These are phyloP conservation scores for Linnemannia hyalina DNA, from an alignment of 192 early-diverging fungal genomes.

Conservation along the genomic window DNA sequence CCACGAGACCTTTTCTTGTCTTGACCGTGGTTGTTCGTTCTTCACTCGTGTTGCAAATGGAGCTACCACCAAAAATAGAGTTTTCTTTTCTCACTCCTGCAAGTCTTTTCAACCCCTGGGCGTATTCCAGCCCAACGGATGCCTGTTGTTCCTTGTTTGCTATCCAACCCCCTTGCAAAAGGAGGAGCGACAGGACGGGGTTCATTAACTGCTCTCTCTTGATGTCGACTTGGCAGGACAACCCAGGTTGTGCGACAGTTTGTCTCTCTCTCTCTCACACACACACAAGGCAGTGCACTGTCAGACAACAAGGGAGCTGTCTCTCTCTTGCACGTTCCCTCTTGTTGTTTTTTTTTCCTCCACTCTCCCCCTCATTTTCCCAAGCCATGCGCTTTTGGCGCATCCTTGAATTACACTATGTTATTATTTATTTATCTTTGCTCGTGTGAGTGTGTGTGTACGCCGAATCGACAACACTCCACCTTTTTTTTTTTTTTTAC, in stretches of 20 bases:
- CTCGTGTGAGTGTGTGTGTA: not conserved
- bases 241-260: not conserved
- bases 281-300: not conserved
- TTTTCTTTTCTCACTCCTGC: not conserved
- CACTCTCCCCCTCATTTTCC: not conserved
- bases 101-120: not conserved
- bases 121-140: not conserved
- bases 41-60: not conserved
- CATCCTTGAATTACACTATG: not conserved
- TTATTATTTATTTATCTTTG: not conserved
- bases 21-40: not conserved
- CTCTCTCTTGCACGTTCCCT: too few species aligned
- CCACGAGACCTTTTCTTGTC: not conserved
- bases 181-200: not conserved
- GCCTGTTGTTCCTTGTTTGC: not conserved
- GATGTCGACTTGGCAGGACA: not conserved
- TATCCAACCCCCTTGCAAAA: not conserved
- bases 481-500: too few species aligned
- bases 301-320: not conserved
- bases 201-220: not conserved
- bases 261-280: not conserved
- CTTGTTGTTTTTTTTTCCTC: too few species aligned
- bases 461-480: not conserved
- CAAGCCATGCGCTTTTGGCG: not conserved
- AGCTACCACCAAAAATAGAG: constrained; percentile 7